phyloP scores from a whole-genome alignment of 208 protist species.

The Entamoeba nuttalli region DNA sequence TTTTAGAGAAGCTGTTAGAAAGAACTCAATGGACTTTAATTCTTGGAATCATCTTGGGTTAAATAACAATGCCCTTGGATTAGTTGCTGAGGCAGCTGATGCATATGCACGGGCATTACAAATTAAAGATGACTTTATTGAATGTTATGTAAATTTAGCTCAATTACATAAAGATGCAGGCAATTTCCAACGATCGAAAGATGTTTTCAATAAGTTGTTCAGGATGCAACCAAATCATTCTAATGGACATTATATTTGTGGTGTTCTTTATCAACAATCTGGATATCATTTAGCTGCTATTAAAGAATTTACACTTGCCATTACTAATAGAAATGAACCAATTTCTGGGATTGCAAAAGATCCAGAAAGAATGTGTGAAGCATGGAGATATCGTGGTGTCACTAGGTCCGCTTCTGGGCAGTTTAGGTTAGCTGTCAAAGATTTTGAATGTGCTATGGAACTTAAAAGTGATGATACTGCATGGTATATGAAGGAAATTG shows the following conservation, averaged over 20 bases:
- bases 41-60: conserved; percentile 43
- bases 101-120: conserved; percentile 24
- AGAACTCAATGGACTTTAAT: conserved; percentile 19
- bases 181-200: conserved; percentile 16
- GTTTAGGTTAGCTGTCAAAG: conserved; percentile 20
- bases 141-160: conserved; percentile 34
- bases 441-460: conserved; percentile 27
- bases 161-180: conserved; percentile 39
- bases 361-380: conserved; percentile 15
- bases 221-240: conserved; percentile 28
- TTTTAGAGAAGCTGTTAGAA: conserved; percentile 22
- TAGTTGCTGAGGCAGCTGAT: conserved; percentile 23
- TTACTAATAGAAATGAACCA: not conserved
- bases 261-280: conserved; percentile 24
- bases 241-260: conserved; percentile 34
- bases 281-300: conserved; percentile 35
- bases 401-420: conserved; percentile 14
- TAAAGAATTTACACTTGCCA: conserved; percentile 22
- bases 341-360: not conserved
- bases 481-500: conserved; percentile 31
- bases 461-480: conserved; percentile 32
- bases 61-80: conserved; percentile 33
- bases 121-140: conserved; percentile 34
- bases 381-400: conserved; percentile 29
- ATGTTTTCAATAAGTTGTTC: conserved; percentile 27